phyloP scores from a whole-genome alignment of 2,329 filamentous ascomycete species.

The Biscogniauxia sp. region DNA sequence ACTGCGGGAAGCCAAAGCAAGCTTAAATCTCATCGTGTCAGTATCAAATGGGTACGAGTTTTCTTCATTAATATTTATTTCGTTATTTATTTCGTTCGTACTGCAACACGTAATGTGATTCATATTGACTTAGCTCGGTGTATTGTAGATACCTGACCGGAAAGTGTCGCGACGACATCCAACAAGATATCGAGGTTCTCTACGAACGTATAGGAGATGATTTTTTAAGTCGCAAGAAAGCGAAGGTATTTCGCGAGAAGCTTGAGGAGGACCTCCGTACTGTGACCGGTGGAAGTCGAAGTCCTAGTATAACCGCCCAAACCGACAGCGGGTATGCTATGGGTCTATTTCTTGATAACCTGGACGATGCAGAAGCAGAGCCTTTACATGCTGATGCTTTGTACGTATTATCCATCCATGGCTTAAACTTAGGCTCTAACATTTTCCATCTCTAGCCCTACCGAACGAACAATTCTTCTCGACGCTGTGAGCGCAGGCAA shows the following conservation, averaged over 20 bases:
- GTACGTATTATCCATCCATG: neutral
- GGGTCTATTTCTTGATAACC: neutral
- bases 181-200: neutral
- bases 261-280: conserved; percentile 4
- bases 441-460: neutral
- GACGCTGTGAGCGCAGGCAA: neutral
- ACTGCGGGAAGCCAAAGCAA: conserved; percentile 5
- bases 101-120: neutral
- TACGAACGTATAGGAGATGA: neutral
- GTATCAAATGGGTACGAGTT: conserved; percentile 1
- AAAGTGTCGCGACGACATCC: conserved; percentile 3
- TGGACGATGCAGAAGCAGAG: neutral
- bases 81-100: too few species aligned
- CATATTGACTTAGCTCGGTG: neutral
- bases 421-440: neutral
- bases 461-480: neutral
- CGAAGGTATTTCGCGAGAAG: neutral
- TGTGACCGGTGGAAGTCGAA: conserved; percentile 1
- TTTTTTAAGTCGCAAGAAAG: neutral
- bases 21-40: conserved; percentile 2
- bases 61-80: too few species aligned
- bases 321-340: conserved; percentile 1
- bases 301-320: neutral
- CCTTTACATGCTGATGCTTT: neutral
- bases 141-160: conserved; percentile 1